A percentile compares a stretch with the other conserved stretches of the same genome.
These are phyloP conservation scores for Paragyromitra xinjiangensis DNA, from an alignment of 495 filamentous ascomycete genomes.

Conservation along the genomic window DNA sequence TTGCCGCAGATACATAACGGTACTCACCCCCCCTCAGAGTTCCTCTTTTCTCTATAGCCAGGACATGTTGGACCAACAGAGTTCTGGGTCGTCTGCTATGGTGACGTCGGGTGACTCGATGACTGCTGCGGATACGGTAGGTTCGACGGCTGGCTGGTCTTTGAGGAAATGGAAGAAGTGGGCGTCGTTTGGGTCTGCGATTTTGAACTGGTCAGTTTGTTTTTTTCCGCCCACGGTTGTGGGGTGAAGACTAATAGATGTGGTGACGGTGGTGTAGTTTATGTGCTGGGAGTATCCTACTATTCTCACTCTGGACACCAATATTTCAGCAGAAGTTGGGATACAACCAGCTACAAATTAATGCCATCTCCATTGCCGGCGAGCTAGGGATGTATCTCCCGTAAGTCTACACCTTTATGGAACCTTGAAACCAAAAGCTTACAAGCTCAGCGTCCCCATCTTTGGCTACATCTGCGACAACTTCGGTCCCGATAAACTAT, in stretches of 20 bases:
- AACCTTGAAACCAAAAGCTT: background rate
- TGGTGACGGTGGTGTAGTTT: slow-evolving; percentile 60
- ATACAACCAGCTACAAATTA: slow-evolving; percentile 91
- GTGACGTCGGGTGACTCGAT: background rate
- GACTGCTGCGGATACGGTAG: background rate
- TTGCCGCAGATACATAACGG: slow-evolving; percentile 1
- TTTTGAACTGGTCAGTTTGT: slow-evolving; percentile 43
- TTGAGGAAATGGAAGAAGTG: slow-evolving; percentile 27
- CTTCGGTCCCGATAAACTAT: slow-evolving; percentile 77
- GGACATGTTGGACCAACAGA: background rate
- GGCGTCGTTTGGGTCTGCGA: slow-evolving; percentile 42
- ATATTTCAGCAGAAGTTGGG: slow-evolving; percentile 81
- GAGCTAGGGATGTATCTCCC: slow-evolving; percentile 88
- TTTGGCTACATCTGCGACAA: slow-evolving; percentile 92
- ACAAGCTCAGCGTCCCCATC: slow-evolving; percentile 69
- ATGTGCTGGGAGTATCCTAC: slow-evolving; percentile 83
- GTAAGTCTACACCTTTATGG: background rate
- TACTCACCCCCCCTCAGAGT: background rate
- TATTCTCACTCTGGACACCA: slow-evolving; percentile 91
- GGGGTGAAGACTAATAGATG: background rate
- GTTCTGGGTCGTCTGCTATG: background rate
- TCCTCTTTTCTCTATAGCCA: background rate
- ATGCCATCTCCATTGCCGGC: slow-evolving; percentile 82
- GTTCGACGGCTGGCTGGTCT: background rate
- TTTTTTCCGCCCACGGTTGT: background rate